A percentile compares a stretch with the other conserved stretches of the same genome.
These are phyloP conservation scores for Kazachstania bromeliacearum DNA, from an alignment of 805 yeast species.

Conservation along the genomic window DNA sequence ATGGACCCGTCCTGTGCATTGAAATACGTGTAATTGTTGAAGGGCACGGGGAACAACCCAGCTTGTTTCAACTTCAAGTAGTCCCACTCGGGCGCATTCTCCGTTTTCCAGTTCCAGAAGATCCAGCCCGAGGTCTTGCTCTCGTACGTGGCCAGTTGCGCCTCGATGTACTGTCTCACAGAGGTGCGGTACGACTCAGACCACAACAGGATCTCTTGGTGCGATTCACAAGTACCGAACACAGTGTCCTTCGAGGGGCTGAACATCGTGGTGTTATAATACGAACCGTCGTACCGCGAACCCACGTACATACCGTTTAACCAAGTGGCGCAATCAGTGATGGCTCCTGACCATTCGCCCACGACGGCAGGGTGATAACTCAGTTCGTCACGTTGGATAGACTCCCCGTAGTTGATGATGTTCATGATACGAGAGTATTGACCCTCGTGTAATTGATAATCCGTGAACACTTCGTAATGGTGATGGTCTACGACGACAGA, in stretches of 20 bases:
- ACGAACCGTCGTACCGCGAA: conserved; percentile 50
- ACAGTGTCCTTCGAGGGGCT: conserved; percentile 10
- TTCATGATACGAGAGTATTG: conserved; percentile 25
- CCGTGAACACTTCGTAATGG: conserved; percentile 77
- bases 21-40: conserved; percentile 43
- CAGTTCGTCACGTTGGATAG: conserved; percentile 27
- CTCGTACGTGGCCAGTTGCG: conserved; percentile 47
- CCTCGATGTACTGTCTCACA: conserved; percentile 49
- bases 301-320: conserved; percentile 60
- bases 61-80: conserved; percentile 39
- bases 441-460: conserved; percentile 44
- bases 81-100: conserved; percentile 60
- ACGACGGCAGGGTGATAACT: conserved; percentile 41
- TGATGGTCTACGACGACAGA: conserved; percentile 79
- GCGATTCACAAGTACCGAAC: conserved; percentile 37
- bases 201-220: conserved; percentile 33
- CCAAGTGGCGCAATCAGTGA: conserved; percentile 65
- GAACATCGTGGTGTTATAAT: conserved; percentile 19
- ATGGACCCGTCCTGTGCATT: conserved; percentile 22
- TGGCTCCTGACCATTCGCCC: conserved; percentile 66
- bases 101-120: conserved; percentile 67
- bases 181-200: conserved; percentile 32
- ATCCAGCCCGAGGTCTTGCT: conserved; percentile 48
- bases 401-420: conserved; percentile 28
- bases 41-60: conserved; percentile 55